These are phyloP conservation scores for Selenicereus undatus DNA, from an alignment of 148 eudicot species.

Conservation along the genomic window DNA sequence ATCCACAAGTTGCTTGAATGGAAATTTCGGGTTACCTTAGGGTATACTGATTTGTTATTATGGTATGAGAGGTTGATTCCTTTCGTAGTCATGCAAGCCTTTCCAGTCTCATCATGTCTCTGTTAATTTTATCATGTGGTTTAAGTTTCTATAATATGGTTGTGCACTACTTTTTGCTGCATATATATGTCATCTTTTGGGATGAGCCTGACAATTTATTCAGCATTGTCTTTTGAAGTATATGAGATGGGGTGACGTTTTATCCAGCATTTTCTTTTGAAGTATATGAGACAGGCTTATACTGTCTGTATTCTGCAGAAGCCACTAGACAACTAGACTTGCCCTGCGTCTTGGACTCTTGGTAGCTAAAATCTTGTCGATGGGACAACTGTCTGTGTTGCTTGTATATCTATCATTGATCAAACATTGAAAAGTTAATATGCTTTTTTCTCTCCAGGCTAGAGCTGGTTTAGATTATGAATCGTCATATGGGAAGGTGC, in stretches of 20 bases:
- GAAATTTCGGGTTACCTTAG: neutral
- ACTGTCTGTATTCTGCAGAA: too few relatives aligned
- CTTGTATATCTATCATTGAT: neutral
- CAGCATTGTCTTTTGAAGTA: neutral
- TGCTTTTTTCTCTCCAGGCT: conserved; percentile 43
- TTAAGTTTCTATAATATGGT: neutral
- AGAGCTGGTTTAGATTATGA: conserved; percentile 96
- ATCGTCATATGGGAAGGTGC: conserved; percentile 79
- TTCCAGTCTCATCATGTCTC: neutral
- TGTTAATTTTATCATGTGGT: neutral
- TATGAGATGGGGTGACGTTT: neutral
- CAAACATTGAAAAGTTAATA: neutral
- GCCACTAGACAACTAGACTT: too few relatives aligned
- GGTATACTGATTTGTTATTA: neutral
- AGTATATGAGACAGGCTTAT: too few relatives aligned
- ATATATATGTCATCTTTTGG: neutral
- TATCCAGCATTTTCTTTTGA: neutral
- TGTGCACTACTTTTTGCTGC: neutral
- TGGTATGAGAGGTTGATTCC: neutral
- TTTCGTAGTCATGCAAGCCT: neutral
- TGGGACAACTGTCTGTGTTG: neutral
- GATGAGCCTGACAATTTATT: neutral
- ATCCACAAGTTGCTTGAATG: neutral
- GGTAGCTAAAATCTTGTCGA: neutral
- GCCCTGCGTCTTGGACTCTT: too few relatives aligned